Percentiles rank a stretch among this genome's conserved stretches.
Evolutionary conservation across 1,284 basidiomycete species (phyloP).

Genomic region (Rhodofomes roseus): DNA sequence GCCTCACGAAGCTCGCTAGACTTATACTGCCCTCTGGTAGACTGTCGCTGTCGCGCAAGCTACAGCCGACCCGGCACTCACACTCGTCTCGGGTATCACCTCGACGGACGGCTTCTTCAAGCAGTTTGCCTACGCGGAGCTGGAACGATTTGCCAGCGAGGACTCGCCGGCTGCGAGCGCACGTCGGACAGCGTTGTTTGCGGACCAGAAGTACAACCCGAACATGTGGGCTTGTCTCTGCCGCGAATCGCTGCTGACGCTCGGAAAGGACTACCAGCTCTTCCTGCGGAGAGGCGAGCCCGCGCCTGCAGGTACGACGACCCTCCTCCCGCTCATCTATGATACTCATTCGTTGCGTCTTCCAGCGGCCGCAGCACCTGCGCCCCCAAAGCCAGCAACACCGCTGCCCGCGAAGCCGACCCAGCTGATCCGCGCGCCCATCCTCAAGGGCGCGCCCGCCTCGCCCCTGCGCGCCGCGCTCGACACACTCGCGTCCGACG

Average conservation of each 20-base stretch:
- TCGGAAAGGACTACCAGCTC: constrained; percentile 65
- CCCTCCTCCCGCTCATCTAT: not conserved
- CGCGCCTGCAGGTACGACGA: constrained; percentile 23
- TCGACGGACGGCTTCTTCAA: constrained; percentile 47
- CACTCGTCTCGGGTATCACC: constrained; percentile 56
- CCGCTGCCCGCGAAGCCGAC: constrained; percentile 30
- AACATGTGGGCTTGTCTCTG: constrained; percentile 60
- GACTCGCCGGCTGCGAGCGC: constrained; percentile 35
- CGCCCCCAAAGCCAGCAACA: constrained; percentile 17
- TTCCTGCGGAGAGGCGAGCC: constrained; percentile 50
- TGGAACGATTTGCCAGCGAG: constrained; percentile 42
- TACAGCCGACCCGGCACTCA: constrained; percentile 46
- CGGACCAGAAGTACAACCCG: constrained; percentile 65
- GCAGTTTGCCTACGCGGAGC: constrained; percentile 56
- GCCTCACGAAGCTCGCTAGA: not conserved
- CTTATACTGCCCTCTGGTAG: constrained; percentile 22
- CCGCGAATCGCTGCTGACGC: constrained; percentile 52
- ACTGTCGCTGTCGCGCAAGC: constrained; percentile 38
- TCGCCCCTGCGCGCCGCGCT: constrained; percentile 49
- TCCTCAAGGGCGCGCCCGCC: constrained; percentile 38
- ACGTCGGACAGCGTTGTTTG: constrained; percentile 56
- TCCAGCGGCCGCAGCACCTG: constrained; percentile 22
- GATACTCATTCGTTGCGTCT: not conserved
- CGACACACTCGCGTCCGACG: constrained; percentile 55
- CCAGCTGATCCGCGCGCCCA: constrained; percentile 44